Evolutionary conservation across 2,329 filamentous ascomycete species (phyloP).

Genomic region (Fusarium stilboides): DNA sequence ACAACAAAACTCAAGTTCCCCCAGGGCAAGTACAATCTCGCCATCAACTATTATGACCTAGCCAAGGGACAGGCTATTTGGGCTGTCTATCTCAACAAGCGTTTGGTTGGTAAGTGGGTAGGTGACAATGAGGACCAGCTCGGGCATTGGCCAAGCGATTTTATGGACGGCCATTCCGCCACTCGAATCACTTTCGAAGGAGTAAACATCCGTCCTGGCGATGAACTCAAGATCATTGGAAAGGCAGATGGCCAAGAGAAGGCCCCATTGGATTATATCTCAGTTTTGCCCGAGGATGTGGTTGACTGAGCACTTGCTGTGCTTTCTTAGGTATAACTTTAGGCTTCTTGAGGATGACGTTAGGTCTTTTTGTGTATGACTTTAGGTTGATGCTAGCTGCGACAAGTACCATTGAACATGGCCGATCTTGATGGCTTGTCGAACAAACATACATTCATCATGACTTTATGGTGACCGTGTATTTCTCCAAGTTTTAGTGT

Average conservation of each 20-base stretch:
- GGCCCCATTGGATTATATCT: conserved; percentile 78
- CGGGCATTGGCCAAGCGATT: conserved; percentile 70
- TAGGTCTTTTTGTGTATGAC: not conserved
- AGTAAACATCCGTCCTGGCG: conserved; percentile 66
- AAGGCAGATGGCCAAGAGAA: conserved; percentile 72
- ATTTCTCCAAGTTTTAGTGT: not conserved
- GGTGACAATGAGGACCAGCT: conserved; percentile 73
- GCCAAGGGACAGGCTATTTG: conserved; percentile 71
- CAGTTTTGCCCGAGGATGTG: conserved; percentile 66
- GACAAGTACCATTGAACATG: not conserved
- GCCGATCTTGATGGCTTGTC: too few relatives aligned
- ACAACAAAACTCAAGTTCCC: conserved; percentile 17
- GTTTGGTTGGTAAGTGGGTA: conserved; percentile 69
- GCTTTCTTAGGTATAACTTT: too few relatives aligned
- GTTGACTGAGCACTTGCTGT: conserved; percentile 7
- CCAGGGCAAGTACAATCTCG: conserved; percentile 71
- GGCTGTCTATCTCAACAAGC: conserved; percentile 67
- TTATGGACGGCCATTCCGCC: conserved; percentile 76
- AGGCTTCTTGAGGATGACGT: too few relatives aligned
- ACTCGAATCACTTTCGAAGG: conserved; percentile 71
- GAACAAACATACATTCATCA: too few relatives aligned
- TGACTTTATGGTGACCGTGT: too few relatives aligned
- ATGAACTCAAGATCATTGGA: conserved; percentile 69
- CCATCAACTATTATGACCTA: conserved; percentile 77
- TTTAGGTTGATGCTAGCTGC: rapidly evolving